Conservation (phyloP, 129 eudicot species). For the Mikania micrantha region DNA sequence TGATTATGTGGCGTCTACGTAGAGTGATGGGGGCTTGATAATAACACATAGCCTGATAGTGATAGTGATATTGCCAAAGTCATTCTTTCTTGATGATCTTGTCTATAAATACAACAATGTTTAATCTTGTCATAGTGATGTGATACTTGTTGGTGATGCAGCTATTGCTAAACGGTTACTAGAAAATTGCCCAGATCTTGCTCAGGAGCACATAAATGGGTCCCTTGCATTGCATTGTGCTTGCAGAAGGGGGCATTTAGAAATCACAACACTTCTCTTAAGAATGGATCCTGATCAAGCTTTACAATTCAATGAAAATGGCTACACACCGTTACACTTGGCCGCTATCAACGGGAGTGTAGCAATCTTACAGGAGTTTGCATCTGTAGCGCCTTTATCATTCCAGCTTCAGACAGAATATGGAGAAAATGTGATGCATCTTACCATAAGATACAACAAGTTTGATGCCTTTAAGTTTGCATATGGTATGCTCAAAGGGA, state of each 20-base stretch:
- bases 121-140: too few species aligned
- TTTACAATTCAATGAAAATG: slow-evolving; percentile 3
- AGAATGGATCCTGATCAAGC: slow-evolving; percentile 21
- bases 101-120: too few species aligned
- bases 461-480: slow-evolving; percentile 20
- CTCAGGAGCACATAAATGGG: slow-evolving; percentile 12
- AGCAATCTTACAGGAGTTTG: slow-evolving; percentile 20
- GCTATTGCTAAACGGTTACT: slow-evolving; percentile 20
- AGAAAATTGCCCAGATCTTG: slow-evolving; percentile 13
- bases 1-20: too few species aligned
- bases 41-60: too few species aligned
- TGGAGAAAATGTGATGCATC: slow-evolving; percentile 23
- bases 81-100: too few species aligned
- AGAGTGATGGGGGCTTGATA: too few species aligned
- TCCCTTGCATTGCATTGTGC: slow-evolving; percentile 24
- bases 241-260: slow-evolving; percentile 17
- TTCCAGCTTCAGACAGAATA: slow-evolving; percentile 17
- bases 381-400: slow-evolving; percentile 19
- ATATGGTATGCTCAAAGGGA: slow-evolving; percentile 13
- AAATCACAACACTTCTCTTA: slow-evolving; percentile 18
- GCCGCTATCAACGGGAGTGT: slow-evolving; percentile 21
- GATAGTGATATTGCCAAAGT: too few species aligned
- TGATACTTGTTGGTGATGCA: slow-evolving; percentile 2
- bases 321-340: slow-evolving; percentile 25
- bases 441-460: slow-evolving; percentile 13